phyloP scores from a whole-genome alignment of 148 eudicot genomes.

The Arbutus unedo region DNA sequence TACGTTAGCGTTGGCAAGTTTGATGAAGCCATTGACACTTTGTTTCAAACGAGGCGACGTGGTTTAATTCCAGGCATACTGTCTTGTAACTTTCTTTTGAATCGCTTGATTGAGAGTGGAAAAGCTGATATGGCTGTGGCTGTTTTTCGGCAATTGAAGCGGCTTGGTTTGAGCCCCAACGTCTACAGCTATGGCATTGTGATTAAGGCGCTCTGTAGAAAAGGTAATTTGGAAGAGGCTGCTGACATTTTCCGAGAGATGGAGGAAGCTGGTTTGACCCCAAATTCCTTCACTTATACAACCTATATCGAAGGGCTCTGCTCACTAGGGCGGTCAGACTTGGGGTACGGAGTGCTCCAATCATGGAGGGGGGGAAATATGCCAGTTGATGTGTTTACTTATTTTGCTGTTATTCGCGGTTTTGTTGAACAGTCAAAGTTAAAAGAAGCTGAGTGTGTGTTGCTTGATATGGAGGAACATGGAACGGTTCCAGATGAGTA shows the following conservation, averaged over 20 bases:
- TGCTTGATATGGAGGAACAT: constrained; percentile 44
- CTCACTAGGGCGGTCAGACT: constrained; percentile 27
- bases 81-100: constrained; percentile 45
- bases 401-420: constrained; percentile 55
- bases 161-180: constrained; percentile 49
- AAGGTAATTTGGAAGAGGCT: constrained; percentile 47
- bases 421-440: constrained; percentile 55
- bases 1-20: constrained; percentile 52
- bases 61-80: constrained; percentile 24
- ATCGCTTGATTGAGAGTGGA: constrained; percentile 42
- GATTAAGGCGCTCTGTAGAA: constrained; percentile 53
- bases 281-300: constrained; percentile 37
- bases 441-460: constrained; percentile 49
- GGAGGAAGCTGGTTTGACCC: constrained; percentile 46
- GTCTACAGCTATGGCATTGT: constrained; percentile 58
- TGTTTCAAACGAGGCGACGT: constrained; percentile 22
- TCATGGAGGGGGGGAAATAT: constrained; percentile 24
- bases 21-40: constrained; percentile 49
- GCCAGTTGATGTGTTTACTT: constrained; percentile 41
- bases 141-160: constrained; percentile 44
- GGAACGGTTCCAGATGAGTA: constrained; percentile 41
- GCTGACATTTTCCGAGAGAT: constrained; percentile 39
- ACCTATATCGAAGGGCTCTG: constrained; percentile 61
- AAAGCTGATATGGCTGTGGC: constrained; percentile 43
- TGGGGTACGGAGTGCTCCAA: constrained; percentile 46